Percentiles rank a stretch among this genome's conserved stretches.
These are phyloP conservation scores for Lactifluus piperatus DNA, from an alignment of 768 basidiomycete species.

Conservation along the genomic window DNA sequence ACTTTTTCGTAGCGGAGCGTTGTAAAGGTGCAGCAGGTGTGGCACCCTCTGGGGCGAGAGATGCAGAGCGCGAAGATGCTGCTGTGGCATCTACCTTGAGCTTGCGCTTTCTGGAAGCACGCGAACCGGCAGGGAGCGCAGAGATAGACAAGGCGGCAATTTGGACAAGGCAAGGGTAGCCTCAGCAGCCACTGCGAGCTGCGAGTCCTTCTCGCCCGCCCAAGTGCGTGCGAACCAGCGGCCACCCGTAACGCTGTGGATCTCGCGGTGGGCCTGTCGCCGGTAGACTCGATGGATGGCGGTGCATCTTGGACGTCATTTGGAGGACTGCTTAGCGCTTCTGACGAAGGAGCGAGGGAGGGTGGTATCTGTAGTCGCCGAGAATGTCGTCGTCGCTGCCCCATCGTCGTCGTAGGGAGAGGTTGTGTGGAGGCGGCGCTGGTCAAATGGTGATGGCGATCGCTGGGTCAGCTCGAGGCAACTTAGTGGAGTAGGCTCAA, in stretches of 20 bases:
- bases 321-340: background rate
- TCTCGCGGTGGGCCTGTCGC: constrained; percentile 67
- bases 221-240: constrained; percentile 74
- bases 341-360: too few species aligned
- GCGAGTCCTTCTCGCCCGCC: constrained; percentile 79
- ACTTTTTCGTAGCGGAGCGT: constrained; percentile 15
- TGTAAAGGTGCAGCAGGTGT: background rate
- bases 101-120: constrained; percentile 13
- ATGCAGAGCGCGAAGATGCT: constrained; percentile 19
- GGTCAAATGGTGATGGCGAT: too few species aligned
- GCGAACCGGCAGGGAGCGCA: background rate
- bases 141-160: constrained; percentile 16
- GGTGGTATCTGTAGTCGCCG: too few species aligned
- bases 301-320: constrained; percentile 4
- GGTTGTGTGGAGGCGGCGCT: too few species aligned
- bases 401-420: too few species aligned
- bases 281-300: constrained; percentile 22
- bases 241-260: constrained; percentile 75
- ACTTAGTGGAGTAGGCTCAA: too few species aligned
- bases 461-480: too few species aligned
- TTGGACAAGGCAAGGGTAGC: constrained; percentile 15
- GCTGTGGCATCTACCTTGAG: constrained; percentile 19
- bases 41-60: constrained; percentile 12
- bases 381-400: too few species aligned
- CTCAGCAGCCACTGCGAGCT: constrained; percentile 33